Percentiles rank a stretch among this genome's conserved stretches.
These are phyloP conservation scores for Penicillium digitatum DNA, from an alignment of 2,329 filamentous ascomycete genomes.

Conservation along the genomic window DNA sequence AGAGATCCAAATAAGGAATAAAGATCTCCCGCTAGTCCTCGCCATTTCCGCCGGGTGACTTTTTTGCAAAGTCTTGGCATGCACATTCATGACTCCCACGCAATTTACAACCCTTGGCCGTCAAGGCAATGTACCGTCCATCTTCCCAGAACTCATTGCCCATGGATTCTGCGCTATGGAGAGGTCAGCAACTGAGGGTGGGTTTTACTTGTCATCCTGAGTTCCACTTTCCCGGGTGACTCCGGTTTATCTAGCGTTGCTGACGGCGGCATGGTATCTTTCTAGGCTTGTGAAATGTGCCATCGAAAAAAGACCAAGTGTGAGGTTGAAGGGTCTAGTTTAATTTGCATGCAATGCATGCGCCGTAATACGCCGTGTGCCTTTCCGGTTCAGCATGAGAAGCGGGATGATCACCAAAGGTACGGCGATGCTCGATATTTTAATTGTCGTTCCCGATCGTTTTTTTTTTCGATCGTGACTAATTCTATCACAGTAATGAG, in stretches of 20 bases:
- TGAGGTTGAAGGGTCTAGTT: constrained; percentile 76
- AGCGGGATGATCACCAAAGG: constrained; percentile 86
- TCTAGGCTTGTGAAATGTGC: constrained; percentile 84
- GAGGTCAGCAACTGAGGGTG: neutral
- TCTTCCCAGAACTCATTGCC: neutral
- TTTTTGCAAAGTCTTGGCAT: constrained; percentile 19
- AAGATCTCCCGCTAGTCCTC: constrained; percentile 3
- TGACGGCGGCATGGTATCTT: constrained; percentile 2
- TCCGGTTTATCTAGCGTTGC: neutral
- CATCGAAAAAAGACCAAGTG: constrained; percentile 87
- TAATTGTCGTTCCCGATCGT: neutral
- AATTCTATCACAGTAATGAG: constrained; percentile 52
- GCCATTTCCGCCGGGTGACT: constrained; percentile 1
- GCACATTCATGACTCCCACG: constrained; percentile 6
- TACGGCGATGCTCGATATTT: constrained; percentile 37
- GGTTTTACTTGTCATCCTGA: neutral
- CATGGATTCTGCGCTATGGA: neutral
- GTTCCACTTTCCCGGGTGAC: neutral
- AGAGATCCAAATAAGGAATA: constrained; percentile 1
- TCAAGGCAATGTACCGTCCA: constrained; percentile 4
- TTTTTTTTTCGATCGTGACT: neutral
- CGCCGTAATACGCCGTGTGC: constrained; percentile 94
- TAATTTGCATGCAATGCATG: constrained; percentile 73
- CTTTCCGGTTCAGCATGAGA: constrained; percentile 91
- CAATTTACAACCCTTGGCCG: constrained; percentile 13